Evolutionary conservation across 352 stramenopile genomes (phyloP).

Genomic region (Pythium sukuiense): DNA sequence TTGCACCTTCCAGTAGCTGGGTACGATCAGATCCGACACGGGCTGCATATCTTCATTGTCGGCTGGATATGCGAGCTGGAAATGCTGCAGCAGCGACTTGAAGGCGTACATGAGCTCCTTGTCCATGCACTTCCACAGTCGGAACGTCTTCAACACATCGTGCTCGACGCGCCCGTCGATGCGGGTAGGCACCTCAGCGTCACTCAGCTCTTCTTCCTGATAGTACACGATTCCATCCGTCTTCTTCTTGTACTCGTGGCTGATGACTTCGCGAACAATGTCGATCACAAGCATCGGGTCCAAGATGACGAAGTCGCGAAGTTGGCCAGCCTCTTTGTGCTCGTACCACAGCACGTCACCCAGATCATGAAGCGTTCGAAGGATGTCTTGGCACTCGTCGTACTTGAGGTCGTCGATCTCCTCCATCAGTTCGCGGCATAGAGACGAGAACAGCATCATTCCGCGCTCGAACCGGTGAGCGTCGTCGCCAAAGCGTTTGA

Average conservation of each 20-base stretch:
- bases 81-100: slow-evolving; percentile 25
- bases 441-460: neutral
- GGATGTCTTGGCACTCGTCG: slow-evolving; percentile 17
- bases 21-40: slow-evolving; percentile 28
- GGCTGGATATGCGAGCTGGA: slow-evolving; percentile 23
- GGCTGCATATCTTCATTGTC: slow-evolving; percentile 14
- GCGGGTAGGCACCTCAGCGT: no score
- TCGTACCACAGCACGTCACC: slow-evolving; percentile 30
- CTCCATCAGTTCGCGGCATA: slow-evolving; percentile 12
- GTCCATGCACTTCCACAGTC: slow-evolving; percentile 20
- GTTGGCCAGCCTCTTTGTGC: slow-evolving; percentile 4
- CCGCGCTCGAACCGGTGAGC: neutral
- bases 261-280: slow-evolving; percentile 29
- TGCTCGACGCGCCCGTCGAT: slow-evolving; percentile 15
- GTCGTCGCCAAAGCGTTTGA: neutral
- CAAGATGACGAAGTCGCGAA: slow-evolving; percentile 19
- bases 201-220: neutral
- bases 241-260: slow-evolving; percentile 12
- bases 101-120: slow-evolving; percentile 19
- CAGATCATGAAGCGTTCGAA: slow-evolving; percentile 23
- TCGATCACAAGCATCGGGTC: slow-evolving; percentile 36
- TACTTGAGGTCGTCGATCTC: slow-evolving; percentile 17
- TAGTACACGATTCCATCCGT: neutral
- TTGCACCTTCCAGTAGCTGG: slow-evolving; percentile 26
- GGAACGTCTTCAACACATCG: slow-evolving; percentile 1